Base-by-base conservation (phyloP, 2,329 filamentous ascomycete species). In the Orbilia oligospora region DNA sequence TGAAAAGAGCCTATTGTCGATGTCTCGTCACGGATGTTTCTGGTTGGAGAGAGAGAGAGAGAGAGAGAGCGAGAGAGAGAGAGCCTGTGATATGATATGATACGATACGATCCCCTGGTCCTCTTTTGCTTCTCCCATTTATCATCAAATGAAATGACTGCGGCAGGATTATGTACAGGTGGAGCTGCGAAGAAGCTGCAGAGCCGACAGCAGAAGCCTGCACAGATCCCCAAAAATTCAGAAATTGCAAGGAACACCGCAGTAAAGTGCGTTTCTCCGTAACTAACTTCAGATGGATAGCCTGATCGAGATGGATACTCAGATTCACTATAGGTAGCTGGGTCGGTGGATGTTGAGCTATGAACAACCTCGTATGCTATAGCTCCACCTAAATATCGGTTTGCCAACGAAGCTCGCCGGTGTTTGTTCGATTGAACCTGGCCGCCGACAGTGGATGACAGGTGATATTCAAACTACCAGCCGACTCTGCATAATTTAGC, bases 191-290 rank as follows among this genome's bases (percentile, higher is more conserved):
- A 65, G 61, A 51, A 63, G 55, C 55, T 63, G 44, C 67, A 51
- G 30, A 49, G 33, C 67, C 67, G 56, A 53, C 24, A 71, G 55
- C 30, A 71, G 38, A 58, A 58, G 67, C 41, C 58, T 73, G 61
- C 61, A 73, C 70, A 61, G 61, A 51, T 73, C 55, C 44, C 51
- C 61, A 38, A 49, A 58, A 49, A 46, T 64, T 33, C 36, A 44
- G 41, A 75, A 75, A 75, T 75, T 75, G 53, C 55, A 75, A 75
- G 71, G 64, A 22, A 64, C 71, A 69, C 36, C 69, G 71, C 71
- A 67, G 63, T 67, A 41, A 0, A 65, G 41, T 61, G 55, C 55
- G 55, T 61, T 12, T 41, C 38, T 30, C 66, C 51, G 36, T 66
- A 75, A 55, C 44, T 66, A 75, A 64, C 44, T 58, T 69, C 44